phyloP scores from a whole-genome alignment of 805 yeast species.

The Pichia kluyveri region DNA sequence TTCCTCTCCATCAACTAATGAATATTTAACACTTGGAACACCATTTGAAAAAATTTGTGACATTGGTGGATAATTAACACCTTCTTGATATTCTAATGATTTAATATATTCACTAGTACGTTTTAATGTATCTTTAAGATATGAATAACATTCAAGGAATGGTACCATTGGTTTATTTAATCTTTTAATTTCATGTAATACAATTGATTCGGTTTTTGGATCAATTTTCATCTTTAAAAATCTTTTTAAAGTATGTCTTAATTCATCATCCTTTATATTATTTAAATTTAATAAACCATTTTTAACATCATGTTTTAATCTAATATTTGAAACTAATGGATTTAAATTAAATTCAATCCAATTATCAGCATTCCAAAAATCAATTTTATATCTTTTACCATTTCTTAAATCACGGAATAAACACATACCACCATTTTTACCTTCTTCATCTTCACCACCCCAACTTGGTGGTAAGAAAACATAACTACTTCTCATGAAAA shows the following conservation, averaged over 20 bases:
- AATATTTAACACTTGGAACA: slow-evolving; percentile 81
- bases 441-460: slow-evolving; percentile 9
- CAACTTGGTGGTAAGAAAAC: slow-evolving; percentile 69
- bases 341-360: slow-evolving; percentile 74
- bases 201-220: slow-evolving; percentile 2
- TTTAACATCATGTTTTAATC: slow-evolving; percentile 11
- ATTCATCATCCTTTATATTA: not conserved
- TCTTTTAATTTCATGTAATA: slow-evolving; percentile 5
- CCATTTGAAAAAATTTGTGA: slow-evolving; percentile 73
- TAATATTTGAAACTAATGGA: slow-evolving; percentile 50
- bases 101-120: slow-evolving; percentile 49
- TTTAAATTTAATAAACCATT: not conserved
- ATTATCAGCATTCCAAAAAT: slow-evolving; percentile 68
- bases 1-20: slow-evolving; percentile 49
- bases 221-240: slow-evolving; percentile 4
- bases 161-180: slow-evolving; percentile 8
- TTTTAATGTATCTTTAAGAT: slow-evolving; percentile 51
- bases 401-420: slow-evolving; percentile 60
- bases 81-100: slow-evolving; percentile 45
- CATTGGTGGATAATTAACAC: slow-evolving; percentile 64
- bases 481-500: slow-evolving; percentile 81
- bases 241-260: not conserved
- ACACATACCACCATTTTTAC: slow-evolving; percentile 38
- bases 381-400: slow-evolving; percentile 39
- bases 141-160: slow-evolving; percentile 30